Conservation (phyloP, 108 stramenopile species). For the Craspedostauros australis region DNA sequence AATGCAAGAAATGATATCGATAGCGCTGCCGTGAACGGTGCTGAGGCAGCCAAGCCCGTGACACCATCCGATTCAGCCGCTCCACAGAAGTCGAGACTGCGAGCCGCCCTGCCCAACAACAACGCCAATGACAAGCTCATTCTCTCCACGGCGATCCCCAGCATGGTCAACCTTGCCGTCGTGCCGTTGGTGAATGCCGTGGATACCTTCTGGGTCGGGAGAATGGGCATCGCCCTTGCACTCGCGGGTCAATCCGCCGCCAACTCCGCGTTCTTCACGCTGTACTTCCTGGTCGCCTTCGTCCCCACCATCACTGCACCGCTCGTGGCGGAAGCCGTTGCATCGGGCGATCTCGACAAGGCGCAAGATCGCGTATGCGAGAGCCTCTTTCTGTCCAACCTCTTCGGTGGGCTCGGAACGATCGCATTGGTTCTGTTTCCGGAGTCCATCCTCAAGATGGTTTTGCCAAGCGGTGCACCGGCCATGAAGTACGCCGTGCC, state of each 20-base stretch:
- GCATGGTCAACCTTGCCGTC: conserved; percentile 67
- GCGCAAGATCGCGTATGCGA: conserved; percentile 59
- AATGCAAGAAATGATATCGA: too few species aligned
- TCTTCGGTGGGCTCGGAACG: conserved; percentile 57
- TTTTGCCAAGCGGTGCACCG: conserved; percentile 34
- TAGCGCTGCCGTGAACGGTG: too few species aligned
- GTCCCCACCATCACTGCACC: conserved; percentile 81
- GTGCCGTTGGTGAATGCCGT: conserved; percentile 73
- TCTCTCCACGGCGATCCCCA: conserved; percentile 49
- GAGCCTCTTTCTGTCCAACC: conserved; percentile 56
- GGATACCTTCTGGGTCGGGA: conserved; percentile 83
- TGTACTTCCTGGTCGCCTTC: conserved; percentile 69
- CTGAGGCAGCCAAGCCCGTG: too few species aligned
- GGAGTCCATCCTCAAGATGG: conserved; percentile 22
- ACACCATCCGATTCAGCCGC: too few species aligned
- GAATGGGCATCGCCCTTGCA: conserved; percentile 53
- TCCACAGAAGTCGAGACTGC: too few species aligned
- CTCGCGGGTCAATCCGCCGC: conserved; percentile 80
- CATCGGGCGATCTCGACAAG: conserved; percentile 47
- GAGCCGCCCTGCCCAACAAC: too few species aligned
- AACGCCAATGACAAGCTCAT: conserved; percentile 46
- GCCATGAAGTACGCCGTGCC: conserved; percentile 63
- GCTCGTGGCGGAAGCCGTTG: conserved; percentile 54
- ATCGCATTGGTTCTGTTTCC: conserved; percentile 44
- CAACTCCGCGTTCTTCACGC: conserved; percentile 72